A percentile compares a stretch with the other conserved stretches of the same genome.
phyloP scores from a whole-genome alignment of 164 flowering plant species.

The Nymphaea thermarum region DNA sequence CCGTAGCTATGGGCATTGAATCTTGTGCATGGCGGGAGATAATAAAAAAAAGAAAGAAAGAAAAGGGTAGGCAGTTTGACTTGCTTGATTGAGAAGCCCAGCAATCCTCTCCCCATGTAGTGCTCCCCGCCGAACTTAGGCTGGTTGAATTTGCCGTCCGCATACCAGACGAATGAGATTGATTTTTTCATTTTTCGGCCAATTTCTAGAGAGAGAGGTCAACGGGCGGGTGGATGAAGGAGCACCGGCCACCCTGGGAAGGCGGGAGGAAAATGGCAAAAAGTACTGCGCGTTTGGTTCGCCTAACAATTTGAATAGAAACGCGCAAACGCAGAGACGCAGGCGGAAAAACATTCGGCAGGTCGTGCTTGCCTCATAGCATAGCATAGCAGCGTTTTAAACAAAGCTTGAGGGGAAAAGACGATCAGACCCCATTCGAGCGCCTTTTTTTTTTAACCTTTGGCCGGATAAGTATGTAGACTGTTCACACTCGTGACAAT shows the following conservation, averaged over 20 bases:
- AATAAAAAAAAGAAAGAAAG: not conserved
- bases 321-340: not conserved
- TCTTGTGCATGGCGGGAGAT: not conserved
- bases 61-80: not conserved
- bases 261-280: not conserved
- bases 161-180: not conserved
- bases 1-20: not conserved
- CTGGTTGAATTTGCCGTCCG: not conserved
- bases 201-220: not conserved
- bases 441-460: not conserved
- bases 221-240: no score
- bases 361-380: not conserved
- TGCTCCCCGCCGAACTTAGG: conserved; percentile 34
- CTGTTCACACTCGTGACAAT: no score
- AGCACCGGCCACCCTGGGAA: not conserved
- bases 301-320: not conserved
- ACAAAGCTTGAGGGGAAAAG: not conserved
- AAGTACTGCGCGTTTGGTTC: not conserved
- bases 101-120: not conserved
- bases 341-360: not conserved
- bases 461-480: not conserved
- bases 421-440: not conserved
- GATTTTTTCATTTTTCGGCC: no score
- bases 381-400: not conserved
- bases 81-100: not conserved